Evolutionary conservation across 31 red algal species (phyloP), one percentile per base, ranked within the genome.

Genomic region (Bonnemaisonia californica): DNA sequence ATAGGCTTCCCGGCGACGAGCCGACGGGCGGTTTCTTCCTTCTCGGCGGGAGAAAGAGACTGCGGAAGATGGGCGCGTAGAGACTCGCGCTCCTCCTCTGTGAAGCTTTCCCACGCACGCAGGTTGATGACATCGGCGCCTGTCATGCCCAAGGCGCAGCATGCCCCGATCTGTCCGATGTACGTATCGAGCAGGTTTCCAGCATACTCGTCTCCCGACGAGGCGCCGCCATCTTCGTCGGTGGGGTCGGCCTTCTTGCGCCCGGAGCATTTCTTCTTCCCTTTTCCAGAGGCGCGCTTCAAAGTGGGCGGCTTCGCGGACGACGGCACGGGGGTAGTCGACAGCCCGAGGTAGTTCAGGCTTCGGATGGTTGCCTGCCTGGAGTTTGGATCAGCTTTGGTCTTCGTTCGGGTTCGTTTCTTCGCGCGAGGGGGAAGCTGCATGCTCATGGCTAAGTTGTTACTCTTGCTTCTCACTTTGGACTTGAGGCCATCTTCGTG

Each of bases 131-230:
- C 77, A 45, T 89, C 81, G 11, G 65, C 66, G 12, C 86, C 84
- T 7, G 65, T 72, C 80, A 95, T 72, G 33, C 92, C 92, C 27
- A 95, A 54, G 0, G 92, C 92, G 12, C 62, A 56, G 33, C 86
- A 89, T 13, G 92, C 92, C 30, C 92, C 92, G 29, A 84, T 68
- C 57, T 95, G 92, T 1, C 92, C 92, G 42, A 95, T 89, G 71
- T 95, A 95, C n/a, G 86, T 95, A 3, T 91, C 92, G 18, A 95
- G 82, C 38, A 89, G 74, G 71, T 91, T 90, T 55, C 69, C 69
- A 22, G 92, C 71, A 57, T 95, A 95, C 68, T 95, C 92, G 37
- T 95, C 92, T 4, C 92, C 92, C 16, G 86, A 90, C 41, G 80
- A 85, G 39, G 72, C 86, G 55, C 55, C 84, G 34, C 35, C 86